Percentiles rank a stretch among this genome's conserved stretches.
These are phyloP conservation scores for Aspergillus alliaceus DNA, from an alignment of 2,329 filamentous ascomycete genomes.

Conservation along the genomic window DNA sequence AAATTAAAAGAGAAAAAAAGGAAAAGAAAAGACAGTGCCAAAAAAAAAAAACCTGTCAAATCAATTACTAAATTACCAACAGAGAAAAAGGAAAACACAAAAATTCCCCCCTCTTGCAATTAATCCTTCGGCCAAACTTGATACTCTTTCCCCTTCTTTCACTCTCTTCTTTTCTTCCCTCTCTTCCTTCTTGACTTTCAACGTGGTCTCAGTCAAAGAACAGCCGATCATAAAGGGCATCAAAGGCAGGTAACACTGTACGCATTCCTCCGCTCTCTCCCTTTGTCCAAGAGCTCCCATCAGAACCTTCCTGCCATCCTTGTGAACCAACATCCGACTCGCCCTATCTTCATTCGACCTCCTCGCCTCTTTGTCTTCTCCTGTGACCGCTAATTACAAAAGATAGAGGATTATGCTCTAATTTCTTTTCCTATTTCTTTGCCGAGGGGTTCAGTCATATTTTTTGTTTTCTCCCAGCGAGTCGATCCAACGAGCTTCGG, in stretches of 20 bases:
- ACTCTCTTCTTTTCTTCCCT: constrained; percentile 1
- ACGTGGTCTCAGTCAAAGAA: constrained; percentile 4
- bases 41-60: constrained; percentile 19
- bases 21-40: constrained; percentile 14
- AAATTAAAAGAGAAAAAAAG: constrained; percentile 20
- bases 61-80: constrained; percentile 32
- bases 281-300: constrained; percentile 18
- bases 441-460: background rate
- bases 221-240: background rate
- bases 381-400: background rate
- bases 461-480: background rate
- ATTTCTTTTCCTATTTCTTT: background rate
- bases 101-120: constrained; percentile 17
- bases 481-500: constrained; percentile 1
- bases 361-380: constrained; percentile 1
- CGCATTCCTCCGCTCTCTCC: constrained; percentile 20
- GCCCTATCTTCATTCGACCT: constrained; percentile 8
- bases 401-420: constrained; percentile 10
- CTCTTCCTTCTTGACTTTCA: background rate
- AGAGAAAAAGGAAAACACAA: constrained; percentile 39
- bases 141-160: constrained; percentile 6
- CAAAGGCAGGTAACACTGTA: constrained; percentile 3
- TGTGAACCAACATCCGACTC: constrained; percentile 9
- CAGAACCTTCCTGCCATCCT: constrained; percentile 15
- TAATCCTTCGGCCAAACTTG: constrained; percentile 12